These are phyloP conservation scores for Saturnispora kantuleensis DNA, from an alignment of 805 yeast species.

Conservation along the genomic window DNA sequence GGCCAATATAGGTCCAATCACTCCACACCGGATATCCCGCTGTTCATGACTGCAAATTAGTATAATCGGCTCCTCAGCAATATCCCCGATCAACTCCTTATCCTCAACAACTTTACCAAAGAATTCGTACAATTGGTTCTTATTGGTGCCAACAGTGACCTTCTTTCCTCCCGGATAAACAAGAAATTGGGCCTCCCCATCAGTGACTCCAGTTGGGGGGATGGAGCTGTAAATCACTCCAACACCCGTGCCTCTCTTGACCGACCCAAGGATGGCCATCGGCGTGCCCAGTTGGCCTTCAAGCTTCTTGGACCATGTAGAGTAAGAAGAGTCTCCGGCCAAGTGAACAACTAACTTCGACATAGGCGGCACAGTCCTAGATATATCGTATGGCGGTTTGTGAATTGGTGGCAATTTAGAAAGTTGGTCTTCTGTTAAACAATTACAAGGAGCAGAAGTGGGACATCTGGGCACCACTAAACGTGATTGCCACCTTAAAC, in stretches of 20 bases:
- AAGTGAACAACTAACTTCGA: constrained; percentile 50
- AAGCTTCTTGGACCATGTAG: constrained; percentile 39
- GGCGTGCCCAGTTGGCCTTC: constrained; percentile 39
- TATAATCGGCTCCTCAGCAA: constrained; percentile 15
- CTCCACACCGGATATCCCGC: constrained; percentile 61
- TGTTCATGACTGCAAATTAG: constrained; percentile 58
- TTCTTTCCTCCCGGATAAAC: constrained; percentile 10
- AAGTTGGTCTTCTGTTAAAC: constrained; percentile 28
- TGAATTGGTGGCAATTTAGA: constrained; percentile 1
- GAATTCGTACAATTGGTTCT: neutral
- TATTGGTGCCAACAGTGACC: neutral
- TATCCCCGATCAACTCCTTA: neutral
- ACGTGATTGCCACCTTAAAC: too few species aligned
- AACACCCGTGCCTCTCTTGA: constrained; percentile 12
- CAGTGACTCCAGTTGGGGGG: neutral
- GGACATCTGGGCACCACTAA: too few species aligned
- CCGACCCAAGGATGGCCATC: constrained; percentile 16
- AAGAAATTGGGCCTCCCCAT: constrained; percentile 1
- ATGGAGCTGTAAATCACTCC: constrained; percentile 6
- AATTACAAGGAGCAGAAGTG: constrained; percentile 19
- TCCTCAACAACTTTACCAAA: constrained; percentile 3
- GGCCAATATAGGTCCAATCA: constrained; percentile 47
- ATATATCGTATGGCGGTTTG: constrained; percentile 24
- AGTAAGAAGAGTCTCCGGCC: constrained; percentile 32
- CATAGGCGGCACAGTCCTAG: constrained; percentile 39